These are phyloP conservation scores for Daldinia caldariorum DNA, from an alignment of 495 filamentous ascomycete genomes.

Conservation along the genomic window DNA sequence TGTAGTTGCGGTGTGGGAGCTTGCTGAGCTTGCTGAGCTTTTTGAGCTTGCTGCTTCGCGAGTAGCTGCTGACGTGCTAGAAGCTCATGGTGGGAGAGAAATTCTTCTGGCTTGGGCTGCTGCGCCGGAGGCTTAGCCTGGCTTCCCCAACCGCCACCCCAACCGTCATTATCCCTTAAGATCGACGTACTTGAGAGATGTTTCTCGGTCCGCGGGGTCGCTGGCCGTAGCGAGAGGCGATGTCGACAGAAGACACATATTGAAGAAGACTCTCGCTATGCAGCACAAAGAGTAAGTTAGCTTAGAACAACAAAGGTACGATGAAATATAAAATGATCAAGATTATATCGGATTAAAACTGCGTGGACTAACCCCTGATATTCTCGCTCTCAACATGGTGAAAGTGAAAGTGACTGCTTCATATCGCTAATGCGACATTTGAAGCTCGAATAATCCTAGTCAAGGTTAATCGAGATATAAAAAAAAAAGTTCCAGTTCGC, in stretches of 20 bases:
- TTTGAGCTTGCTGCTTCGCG: conserved; percentile 15
- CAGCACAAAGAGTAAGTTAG: conserved; percentile 22
- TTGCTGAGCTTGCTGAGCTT: conserved; percentile 11
- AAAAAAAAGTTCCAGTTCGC: conserved; percentile 29
- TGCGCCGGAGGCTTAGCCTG: conserved; percentile 8
- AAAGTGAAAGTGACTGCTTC: conserved; percentile 28
- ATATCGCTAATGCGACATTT: conserved; percentile 34
- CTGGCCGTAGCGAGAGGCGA: conserved; percentile 34
- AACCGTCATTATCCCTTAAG: conserved; percentile 22
- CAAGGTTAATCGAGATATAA: conserved; percentile 4
- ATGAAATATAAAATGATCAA: neutral
- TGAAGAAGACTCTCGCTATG: conserved; percentile 44
- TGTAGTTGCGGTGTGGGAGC: conserved; percentile 7
- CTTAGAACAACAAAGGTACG: neutral
- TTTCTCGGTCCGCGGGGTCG: conserved; percentile 22
- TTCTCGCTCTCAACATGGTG: conserved; percentile 47
- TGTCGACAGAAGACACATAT: conserved; percentile 47
- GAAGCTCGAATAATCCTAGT: conserved; percentile 21
- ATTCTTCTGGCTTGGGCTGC: conserved; percentile 17
- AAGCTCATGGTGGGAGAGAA: conserved; percentile 33
- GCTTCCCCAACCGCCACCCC: conserved; percentile 32
- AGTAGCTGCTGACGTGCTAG: conserved; percentile 34
- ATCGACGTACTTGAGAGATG: conserved; percentile 32
- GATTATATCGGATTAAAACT: neutral
- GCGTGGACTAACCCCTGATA: conserved; percentile 34